Evolutionary conservation across 2,329 filamentous ascomycete genomes (phyloP), one percentile per base, ranked within the genome.

Genomic region (Cordyceps pruinosa): DNA sequence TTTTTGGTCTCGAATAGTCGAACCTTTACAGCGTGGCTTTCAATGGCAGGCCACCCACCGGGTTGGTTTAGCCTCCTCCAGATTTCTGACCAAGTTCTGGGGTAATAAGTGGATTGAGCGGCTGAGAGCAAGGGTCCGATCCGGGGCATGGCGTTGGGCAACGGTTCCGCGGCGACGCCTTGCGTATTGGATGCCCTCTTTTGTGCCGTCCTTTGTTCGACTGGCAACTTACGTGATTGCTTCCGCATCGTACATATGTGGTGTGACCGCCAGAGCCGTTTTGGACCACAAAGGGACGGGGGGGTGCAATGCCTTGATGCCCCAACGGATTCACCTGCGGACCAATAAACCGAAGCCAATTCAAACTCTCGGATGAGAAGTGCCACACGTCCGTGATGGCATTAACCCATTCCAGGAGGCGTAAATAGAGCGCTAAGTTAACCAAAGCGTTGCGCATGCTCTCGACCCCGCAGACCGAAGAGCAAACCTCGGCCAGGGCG

Each of bases 381-480:
- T n/a, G 26, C 37, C 13, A 25, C 26, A n/a, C 37, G 9, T 15
- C 25, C 26, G 10, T 12, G 17, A 12, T 47, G 7, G 26, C 15
- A 25, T 21, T 25, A 26, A 21, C 23, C 30, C 30, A 53, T 25
- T 17, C n/a, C 9, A 28, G 5, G n/a, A 45, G 9, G 39, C 21
- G 28, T 25, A 12, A 19, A 25, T 28, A 25, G 39, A 15, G 21
- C 39, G 30, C 50, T 44, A 44, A 19, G 26, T 30, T 4, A 10
- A n/a, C n/a, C 26, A 28, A 34, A 26, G 12, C 21, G 28, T 15
- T 35, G 50, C 17, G 21, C 15, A 35, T 34, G 19, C 30, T 12
- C 39, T 17, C 15, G 25, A 45, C 50, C 50, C 50, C 50, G 50
- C 50, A 53, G 39, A 8, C 30, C n/a, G 30, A 53, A 15, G 50